Evolutionary conservation across 495 filamentous ascomycete genomes (phyloP).

Genomic region (Tuber brumale): DNA sequence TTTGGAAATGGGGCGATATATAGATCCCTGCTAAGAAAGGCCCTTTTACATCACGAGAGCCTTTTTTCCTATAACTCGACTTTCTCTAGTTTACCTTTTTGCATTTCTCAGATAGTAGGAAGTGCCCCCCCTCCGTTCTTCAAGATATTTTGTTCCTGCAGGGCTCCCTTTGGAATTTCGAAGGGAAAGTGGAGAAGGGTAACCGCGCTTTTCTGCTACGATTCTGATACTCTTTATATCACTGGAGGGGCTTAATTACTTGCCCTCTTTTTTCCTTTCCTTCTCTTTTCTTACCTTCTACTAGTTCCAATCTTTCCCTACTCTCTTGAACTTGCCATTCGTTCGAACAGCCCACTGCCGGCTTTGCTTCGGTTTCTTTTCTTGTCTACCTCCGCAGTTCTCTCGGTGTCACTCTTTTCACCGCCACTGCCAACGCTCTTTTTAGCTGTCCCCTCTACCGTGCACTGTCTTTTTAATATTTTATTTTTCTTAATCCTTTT

Average conservation of each 20-base stretch:
- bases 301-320: conserved; percentile 8
- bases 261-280: conserved; percentile 22
- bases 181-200: conserved; percentile 13
- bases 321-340: conserved; percentile 10
- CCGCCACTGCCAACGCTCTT: conserved; percentile 29
- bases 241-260: conserved; percentile 23
- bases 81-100: conserved; percentile 14
- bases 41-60: background rate
- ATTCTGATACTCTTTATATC: conserved; percentile 25
- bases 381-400: conserved; percentile 19
- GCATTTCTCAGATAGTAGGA: conserved; percentile 25
- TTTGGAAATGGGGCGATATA: background rate
- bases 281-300: conserved; percentile 21
- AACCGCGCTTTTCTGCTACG: conserved; percentile 13
- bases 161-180: conserved; percentile 24
- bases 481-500: conserved; percentile 18
- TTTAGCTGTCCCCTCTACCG: conserved; percentile 28
- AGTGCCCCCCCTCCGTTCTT: conserved; percentile 32
- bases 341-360: background rate
- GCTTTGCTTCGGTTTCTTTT: conserved; percentile 19
- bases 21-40: background rate
- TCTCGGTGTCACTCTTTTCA: conserved; percentile 38
- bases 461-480: conserved; percentile 10
- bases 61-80: conserved; percentile 14
- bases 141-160: conserved; percentile 25